A percentile compares a stretch with the other conserved stretches of the same genome.
Evolutionary conservation across 148 eudicot genomes (phyloP).

Genomic region (Persicaria maculosa): DNA sequence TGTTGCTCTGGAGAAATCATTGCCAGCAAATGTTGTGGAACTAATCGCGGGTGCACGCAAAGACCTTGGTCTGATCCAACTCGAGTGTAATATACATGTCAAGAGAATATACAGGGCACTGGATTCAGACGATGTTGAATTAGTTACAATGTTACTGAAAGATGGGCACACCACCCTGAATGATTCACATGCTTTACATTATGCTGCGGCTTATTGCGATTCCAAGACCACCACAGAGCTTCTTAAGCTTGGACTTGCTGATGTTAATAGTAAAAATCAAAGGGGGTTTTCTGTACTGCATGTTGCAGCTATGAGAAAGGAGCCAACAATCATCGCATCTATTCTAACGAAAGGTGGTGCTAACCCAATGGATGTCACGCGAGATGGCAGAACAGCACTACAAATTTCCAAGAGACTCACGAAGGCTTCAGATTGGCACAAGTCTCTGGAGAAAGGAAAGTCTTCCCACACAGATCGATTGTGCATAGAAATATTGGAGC

Average conservation of each 20-base stretch:
- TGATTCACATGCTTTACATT: slow-evolving; percentile 78
- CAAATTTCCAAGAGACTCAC: slow-evolving; percentile 76
- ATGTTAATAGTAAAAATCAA: slow-evolving; percentile 50
- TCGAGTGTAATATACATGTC: slow-evolving; percentile 68
- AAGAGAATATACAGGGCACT: slow-evolving; percentile 82
- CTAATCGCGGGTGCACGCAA: slow-evolving; percentile 52
- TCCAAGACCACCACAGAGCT: slow-evolving; percentile 62
- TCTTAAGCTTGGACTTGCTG: slow-evolving; percentile 71
- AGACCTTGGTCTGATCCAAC: slow-evolving; percentile 40
- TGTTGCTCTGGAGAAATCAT: slow-evolving; percentile 56
- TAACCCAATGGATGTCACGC: slow-evolving; percentile 54
- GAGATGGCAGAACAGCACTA: slow-evolving; percentile 82
- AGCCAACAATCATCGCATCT: slow-evolving; percentile 71
- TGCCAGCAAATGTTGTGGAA: slow-evolving; percentile 39
- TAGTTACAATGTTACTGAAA: slow-evolving; percentile 63
- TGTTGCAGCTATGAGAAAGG: slow-evolving; percentile 86
- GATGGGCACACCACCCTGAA: slow-evolving; percentile 69
- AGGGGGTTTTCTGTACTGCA: slow-evolving; percentile 78
- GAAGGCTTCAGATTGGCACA: slow-evolving; percentile 40
- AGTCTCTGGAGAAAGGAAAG: slow-evolving; percentile 51
- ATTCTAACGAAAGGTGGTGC: slow-evolving; percentile 82
- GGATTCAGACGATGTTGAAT: slow-evolving; percentile 89
- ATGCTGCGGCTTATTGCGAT: slow-evolving; percentile 85
- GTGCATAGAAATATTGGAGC: slow-evolving; percentile 89
- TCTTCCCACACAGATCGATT: slow-evolving; percentile 60